Base-by-base conservation (phyloP, 1,139 yeast species). In the Taphrina deformans region DNA sequence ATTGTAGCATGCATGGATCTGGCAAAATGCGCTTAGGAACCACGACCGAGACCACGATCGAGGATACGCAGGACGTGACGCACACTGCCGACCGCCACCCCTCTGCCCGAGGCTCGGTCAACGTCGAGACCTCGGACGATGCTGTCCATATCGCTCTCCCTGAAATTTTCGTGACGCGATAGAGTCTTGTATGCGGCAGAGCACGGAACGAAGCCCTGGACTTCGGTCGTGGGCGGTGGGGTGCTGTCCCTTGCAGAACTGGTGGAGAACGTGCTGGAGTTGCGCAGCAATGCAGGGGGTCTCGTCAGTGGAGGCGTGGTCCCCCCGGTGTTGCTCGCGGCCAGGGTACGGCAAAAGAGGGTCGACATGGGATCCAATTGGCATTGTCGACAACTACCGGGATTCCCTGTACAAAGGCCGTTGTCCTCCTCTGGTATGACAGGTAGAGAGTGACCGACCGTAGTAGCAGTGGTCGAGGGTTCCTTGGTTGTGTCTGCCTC, bases 331-430 rank as follows among this genome's bases (percentile, higher is more conserved):
- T 38, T 38, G 59, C 59, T 59, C 62, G 26, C 63, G 68, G 96
- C 96, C 48, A 89, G 85, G 0, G 96, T 88, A 0, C 95, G 85
- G 77, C 97, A 90, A 77, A 90, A 90, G 45, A 89, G 78, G 0
- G 96, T 89, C 3, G 93, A 87, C 91, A 89, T 85, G 48, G 96
- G 96, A 74, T 90, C 96, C 67, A 80, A 75, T 72, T 87, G 95
- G 76, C 97, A 91, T 76, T 88, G 95, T 23, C 78, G 77, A 75
- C 97, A 91, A 6, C 91, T 85, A 4, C 96, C 97, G 10, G 63
- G 63, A 38, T 59, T 59, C 24, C 63, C 63, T 2, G 63, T 38
- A 40, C 63, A 59, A 10, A 16, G 97, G 96, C 62, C 59, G 45
- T 48, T 46, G 31, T 63, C 61, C 33, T 58, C 60, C 45, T 33